These are phyloP conservation scores for Datisca glomerata DNA, from an alignment of 306 rosid genomes.

Conservation along the genomic window DNA sequence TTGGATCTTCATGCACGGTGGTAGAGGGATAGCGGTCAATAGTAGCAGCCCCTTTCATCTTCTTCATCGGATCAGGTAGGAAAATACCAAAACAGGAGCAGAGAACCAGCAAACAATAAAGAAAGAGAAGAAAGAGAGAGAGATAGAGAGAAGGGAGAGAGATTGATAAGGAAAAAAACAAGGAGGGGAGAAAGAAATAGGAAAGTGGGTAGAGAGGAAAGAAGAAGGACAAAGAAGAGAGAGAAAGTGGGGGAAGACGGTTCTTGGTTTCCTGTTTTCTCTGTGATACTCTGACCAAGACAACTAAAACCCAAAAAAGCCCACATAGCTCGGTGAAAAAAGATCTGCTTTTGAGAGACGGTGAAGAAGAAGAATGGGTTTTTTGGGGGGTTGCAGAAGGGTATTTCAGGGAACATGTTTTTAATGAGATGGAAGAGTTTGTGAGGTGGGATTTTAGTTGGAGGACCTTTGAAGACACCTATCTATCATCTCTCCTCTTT, in stretches of 20 bases:
- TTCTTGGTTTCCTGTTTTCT: conserved; percentile 68
- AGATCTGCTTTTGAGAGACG: conserved; percentile 55
- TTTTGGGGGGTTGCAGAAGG: conserved; percentile 98
- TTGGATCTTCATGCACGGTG: conserved; percentile 31
- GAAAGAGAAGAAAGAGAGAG: conserved; percentile 6
- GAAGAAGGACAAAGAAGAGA: not conserved
- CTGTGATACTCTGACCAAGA: conserved; percentile 84
- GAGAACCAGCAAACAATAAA: conserved; percentile 2
- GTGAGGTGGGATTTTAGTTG: conserved; percentile 81
- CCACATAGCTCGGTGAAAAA: conserved; percentile 95
- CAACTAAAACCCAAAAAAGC: conserved; percentile 61
- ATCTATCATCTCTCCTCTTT: conserved; percentile 32
- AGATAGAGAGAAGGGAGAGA: conserved; percentile 1
- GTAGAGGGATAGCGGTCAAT: conserved; percentile 27
- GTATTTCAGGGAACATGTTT: conserved; percentile 39
- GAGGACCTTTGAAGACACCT: conserved; percentile 88
- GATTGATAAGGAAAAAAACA: not conserved
- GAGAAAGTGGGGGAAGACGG: conserved; percentile 19
- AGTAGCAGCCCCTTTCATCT: conserved; percentile 46
- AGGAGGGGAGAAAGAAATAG: not conserved
- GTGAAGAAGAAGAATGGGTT: conserved; percentile 88
- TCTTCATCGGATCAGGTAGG: conserved; percentile 55
- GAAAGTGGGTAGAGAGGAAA: conserved; percentile 11
- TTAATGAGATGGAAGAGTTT: conserved; percentile 12
- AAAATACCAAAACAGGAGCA: conserved; percentile 14